Conservation (phyloP, 768 basidiomycete species). For the Agaricus bisporus region DNA sequence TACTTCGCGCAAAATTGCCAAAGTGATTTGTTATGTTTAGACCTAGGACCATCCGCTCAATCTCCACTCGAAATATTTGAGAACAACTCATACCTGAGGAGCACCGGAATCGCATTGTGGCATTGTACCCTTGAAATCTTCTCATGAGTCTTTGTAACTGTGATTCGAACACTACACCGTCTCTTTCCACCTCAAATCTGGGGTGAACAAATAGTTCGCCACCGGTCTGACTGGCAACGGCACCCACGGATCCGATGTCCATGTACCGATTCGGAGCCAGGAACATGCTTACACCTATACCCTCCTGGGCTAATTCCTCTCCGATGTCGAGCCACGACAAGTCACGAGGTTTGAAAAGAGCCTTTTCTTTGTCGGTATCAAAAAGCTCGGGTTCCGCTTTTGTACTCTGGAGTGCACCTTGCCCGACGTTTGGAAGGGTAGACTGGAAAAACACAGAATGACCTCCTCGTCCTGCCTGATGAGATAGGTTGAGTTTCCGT, state of each 20-base stretch:
- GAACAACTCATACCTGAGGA: constrained; percentile 58
- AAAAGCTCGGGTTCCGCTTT: constrained; percentile 61
- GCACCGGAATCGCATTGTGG: constrained; percentile 74
- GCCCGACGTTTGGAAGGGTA: constrained; percentile 63
- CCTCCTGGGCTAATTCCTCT: constrained; percentile 84
- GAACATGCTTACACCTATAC: constrained; percentile 88
- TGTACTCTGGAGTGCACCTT: constrained; percentile 55
- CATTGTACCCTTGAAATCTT: constrained; percentile 74
- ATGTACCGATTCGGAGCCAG: constrained; percentile 73
- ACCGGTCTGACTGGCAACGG: constrained; percentile 69
- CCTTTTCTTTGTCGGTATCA: constrained; percentile 82
- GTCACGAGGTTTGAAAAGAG: constrained; percentile 74
- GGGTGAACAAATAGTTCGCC: constrained; percentile 93
- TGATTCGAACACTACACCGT: constrained; percentile 59
- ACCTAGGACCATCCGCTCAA: constrained; percentile 29
- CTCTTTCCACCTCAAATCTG: constrained; percentile 69
- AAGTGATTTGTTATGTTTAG: constrained; percentile 59
- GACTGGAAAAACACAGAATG: constrained; percentile 71
- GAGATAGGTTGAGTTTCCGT: constrained; percentile 5
- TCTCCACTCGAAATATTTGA: neutral
- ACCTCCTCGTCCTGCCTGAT: constrained; percentile 64
- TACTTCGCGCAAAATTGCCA: constrained; percentile 66
- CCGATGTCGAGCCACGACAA: constrained; percentile 76
- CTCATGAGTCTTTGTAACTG: constrained; percentile 66
- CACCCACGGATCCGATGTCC: constrained; percentile 85